Percentiles rank a stretch among this genome's conserved stretches.
These are phyloP conservation scores for Vachellia pachyceras DNA, from an alignment of 306 rosid genomes.

Conservation along the genomic window DNA sequence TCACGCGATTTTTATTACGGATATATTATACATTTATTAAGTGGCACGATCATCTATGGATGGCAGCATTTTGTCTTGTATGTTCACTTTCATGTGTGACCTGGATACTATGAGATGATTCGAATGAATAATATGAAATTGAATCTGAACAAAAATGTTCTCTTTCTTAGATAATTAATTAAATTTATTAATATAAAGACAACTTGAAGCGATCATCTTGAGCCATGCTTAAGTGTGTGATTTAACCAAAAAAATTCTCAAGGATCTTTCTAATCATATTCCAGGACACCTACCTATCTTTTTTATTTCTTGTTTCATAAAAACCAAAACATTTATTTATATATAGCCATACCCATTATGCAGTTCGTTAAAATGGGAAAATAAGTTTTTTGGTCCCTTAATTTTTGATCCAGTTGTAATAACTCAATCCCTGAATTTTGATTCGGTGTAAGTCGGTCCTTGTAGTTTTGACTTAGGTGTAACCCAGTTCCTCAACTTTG, in stretches of 20 bases:
- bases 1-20: accelerated
- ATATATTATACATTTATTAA: no score
- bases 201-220: conserved; percentile 24
- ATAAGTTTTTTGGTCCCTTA: no score
- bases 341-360: neutral
- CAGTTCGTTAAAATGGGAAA: no score
- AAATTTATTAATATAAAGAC: conserved; percentile 32
- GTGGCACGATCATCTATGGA: neutral
- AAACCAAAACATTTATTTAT: conserved; percentile 6
- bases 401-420: no score
- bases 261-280: conserved; percentile 32
- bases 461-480: no score
- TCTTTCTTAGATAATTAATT: neutral
- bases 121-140: neutral
- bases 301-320: neutral
- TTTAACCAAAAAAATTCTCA: conserved; percentile 40
- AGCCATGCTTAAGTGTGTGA: conserved; percentile 16
- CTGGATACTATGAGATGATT: neutral
- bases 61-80: neutral
- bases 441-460: no score
- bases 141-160: neutral
- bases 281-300: conserved; percentile 28
- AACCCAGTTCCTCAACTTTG: no score
- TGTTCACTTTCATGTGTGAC: neutral
- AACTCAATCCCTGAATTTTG: no score